phyloP scores from a whole-genome alignment of 2,329 filamentous ascomycete genomes.

The Lizonia empirigonia region DNA sequence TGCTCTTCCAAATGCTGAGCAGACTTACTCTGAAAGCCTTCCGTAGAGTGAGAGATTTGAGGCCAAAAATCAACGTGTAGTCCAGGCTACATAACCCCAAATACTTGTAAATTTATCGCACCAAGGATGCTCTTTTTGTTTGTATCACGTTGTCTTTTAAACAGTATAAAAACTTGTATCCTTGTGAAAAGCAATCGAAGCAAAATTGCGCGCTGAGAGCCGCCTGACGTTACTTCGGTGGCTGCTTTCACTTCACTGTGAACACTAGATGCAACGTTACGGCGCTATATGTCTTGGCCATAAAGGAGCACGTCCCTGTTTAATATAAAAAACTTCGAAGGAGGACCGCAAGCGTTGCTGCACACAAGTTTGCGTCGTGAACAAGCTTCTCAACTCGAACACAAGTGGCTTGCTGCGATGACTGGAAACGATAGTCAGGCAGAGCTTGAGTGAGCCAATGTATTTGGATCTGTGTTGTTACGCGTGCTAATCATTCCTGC shows the following conservation, averaged over 20 bases:
- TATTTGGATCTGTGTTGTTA: background rate
- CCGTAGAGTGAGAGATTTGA: too few species aligned
- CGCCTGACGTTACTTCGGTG: background rate
- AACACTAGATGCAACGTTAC: background rate
- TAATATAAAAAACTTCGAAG: background rate
- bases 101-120: too few species aligned
- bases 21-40: too few species aligned
- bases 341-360: background rate
- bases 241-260: conserved; percentile 4
- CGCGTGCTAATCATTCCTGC: background rate
- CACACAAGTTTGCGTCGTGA: background rate
- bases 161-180: too few species aligned
- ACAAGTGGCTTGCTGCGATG: background rate
- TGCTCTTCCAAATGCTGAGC: too few species aligned
- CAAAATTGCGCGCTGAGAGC: background rate
- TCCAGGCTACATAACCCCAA: too few species aligned
- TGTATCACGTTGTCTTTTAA: too few species aligned
- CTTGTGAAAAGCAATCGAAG: too few species aligned
- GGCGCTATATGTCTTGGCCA: background rate
- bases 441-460: background rate
- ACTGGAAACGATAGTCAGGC: background rate
- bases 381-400: background rate
- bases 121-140: too few species aligned
- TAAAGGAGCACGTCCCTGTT: background rate
- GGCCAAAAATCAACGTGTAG: too few species aligned